phyloP scores from a whole-genome alignment of 208 protist genomes.

The Plasmodiophora brassicae region DNA sequence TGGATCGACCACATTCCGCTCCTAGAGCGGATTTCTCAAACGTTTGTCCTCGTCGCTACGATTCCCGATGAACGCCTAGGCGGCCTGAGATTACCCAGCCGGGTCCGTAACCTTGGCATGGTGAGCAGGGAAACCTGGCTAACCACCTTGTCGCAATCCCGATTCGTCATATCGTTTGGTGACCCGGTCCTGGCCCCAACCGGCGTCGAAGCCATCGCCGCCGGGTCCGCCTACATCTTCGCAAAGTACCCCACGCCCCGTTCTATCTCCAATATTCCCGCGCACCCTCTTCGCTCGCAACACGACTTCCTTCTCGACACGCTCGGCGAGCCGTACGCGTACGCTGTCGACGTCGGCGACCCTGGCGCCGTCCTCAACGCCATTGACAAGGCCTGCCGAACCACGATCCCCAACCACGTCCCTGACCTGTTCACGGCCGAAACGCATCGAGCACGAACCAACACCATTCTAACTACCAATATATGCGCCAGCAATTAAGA shows the following conservation, averaged over 20 bases:
- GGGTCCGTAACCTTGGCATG: not conserved
- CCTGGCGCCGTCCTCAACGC: not conserved
- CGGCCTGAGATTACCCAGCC: not conserved
- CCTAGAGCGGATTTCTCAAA: not conserved
- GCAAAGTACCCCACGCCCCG: not conserved
- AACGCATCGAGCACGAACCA: no score
- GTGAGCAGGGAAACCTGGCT: not conserved
- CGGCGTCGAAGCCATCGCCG: not conserved
- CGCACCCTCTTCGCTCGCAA: not conserved
- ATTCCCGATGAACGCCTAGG: not conserved
- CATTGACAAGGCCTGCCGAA: not conserved
- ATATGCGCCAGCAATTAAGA: no score
- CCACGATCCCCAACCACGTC: no score
- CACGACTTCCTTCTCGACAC: not conserved
- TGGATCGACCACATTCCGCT: not conserved
- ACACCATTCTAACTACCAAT: no score
- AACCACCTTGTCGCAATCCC: not conserved
- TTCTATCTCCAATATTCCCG: not conserved
- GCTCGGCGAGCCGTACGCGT: not conserved
- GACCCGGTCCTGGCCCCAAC: slow-evolving; percentile 12
- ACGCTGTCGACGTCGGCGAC: not conserved
- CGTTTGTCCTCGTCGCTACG: not conserved
- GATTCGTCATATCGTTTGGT: not conserved
- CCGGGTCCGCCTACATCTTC: slow-evolving; percentile 4
- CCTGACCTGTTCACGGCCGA: no score